These are phyloP conservation scores for Wallacemonas rigidus DNA, from an alignment of 208 protist species.

Conservation along the genomic window DNA sequence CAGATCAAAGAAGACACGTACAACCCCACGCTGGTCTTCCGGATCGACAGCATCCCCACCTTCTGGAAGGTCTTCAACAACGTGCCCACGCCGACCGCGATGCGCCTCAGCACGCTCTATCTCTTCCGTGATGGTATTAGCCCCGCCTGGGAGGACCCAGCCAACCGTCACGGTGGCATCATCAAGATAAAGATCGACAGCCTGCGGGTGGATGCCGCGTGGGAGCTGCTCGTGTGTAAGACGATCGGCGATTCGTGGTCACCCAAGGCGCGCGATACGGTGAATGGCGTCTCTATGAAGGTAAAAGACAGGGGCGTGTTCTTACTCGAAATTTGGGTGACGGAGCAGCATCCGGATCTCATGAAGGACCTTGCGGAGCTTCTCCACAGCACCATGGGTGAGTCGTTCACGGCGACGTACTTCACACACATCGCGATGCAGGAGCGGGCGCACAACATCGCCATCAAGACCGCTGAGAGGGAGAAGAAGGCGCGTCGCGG, in stretches of 20 bases:
- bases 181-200: constrained; percentile 53
- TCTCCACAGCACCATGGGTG: constrained; percentile 54
- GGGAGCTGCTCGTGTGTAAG: constrained; percentile 78
- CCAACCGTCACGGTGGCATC: constrained; percentile 91
- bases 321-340: constrained; percentile 86
- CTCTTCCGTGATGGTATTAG: constrained; percentile 95
- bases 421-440: constrained; percentile 61
- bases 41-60: constrained; percentile 76
- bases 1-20: constrained; percentile 76
- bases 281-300: constrained; percentile 86
- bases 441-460: constrained; percentile 50
- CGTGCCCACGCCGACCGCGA: constrained; percentile 73
- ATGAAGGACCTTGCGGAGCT: constrained; percentile 69
- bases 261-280: constrained; percentile 54
- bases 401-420: constrained; percentile 56
- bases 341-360: constrained; percentile 55
- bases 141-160: constrained; percentile 95
- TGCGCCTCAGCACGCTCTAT: constrained; percentile 89
- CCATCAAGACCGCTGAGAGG: constrained; percentile 45
- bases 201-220: constrained; percentile 69
- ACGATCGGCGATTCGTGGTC: constrained; percentile 87
- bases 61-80: constrained; percentile 95
- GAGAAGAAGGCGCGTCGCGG: constrained; percentile 31
- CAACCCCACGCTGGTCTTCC: constrained; percentile 81
- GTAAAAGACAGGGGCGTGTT: constrained; percentile 62